Percentiles rank a stretch among this genome's conserved stretches.
phyloP scores from a whole-genome alignment of 352 stramenopile genomes.

The Pythium apleroticum region DNA sequence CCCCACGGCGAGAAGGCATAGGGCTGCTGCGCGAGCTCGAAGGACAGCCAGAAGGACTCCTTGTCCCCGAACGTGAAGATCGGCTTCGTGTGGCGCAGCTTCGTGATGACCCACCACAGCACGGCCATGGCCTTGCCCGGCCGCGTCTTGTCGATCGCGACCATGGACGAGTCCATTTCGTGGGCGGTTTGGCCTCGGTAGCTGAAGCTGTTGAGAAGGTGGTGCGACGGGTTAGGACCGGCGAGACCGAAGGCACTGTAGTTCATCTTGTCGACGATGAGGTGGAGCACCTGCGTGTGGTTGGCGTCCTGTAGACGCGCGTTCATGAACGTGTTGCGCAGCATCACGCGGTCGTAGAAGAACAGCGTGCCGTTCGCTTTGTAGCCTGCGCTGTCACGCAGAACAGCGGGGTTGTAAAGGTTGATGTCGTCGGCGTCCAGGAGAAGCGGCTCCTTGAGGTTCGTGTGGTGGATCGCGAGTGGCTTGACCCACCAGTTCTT shows the following conservation, averaged over 20 bases:
- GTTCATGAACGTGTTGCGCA: conserved; percentile 32
- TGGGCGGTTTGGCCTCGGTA: conserved; percentile 40
- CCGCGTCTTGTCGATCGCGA: conserved; percentile 47
- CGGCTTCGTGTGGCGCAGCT: conserved; percentile 45
- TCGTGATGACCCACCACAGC: conserved; percentile 53
- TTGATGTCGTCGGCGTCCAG: conserved; percentile 60
- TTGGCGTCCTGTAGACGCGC: conserved; percentile 13
- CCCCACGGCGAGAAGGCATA: conserved; percentile 77
- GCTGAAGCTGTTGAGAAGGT: conserved; percentile 35
- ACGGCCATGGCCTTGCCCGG: conserved; percentile 37
- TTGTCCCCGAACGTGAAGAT: conserved; percentile 53
- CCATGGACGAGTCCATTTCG: conserved; percentile 60
- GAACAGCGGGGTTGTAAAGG: conserved; percentile 36
- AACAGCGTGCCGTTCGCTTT: conserved; percentile 50
- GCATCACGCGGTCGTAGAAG: conserved; percentile 61
- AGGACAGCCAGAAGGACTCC: conserved; percentile 70
- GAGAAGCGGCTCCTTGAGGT: conserved; percentile 46
- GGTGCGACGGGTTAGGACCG: conserved; percentile 15
- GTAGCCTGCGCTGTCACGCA: conserved; percentile 42
- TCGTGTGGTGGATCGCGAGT: conserved; percentile 51
- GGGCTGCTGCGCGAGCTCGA: conserved; percentile 45
- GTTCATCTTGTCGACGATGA: conserved; percentile 44
- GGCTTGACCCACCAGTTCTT: conserved; percentile 68
- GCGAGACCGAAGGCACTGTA: conserved; percentile 41
- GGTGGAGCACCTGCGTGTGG: conserved; percentile 33